Base-by-base conservation (phyloP, 805 yeast species). In the Barnettozyma populi region DNA sequence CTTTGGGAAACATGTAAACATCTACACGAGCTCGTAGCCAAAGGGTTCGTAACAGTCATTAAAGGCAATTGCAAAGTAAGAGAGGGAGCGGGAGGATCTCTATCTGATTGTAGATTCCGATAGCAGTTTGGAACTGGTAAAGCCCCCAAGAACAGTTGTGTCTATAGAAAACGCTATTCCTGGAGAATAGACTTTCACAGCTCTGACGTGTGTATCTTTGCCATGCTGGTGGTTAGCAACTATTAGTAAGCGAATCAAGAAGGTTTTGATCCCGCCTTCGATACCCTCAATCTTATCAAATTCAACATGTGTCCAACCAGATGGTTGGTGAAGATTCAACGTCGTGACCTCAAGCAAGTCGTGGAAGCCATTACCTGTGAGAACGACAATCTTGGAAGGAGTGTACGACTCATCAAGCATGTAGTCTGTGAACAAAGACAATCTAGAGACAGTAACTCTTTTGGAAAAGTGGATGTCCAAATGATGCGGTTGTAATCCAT, bases 171-270 rank as follows among this genome's bases (percentile, higher is more conserved):
- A 62, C 10, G 59, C 55, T 44, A 65, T 59, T 16, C 60, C 56
- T 6, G 75, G 75, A 8, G 78, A 68, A 64, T 80, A 70, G 57
- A 87, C 63, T 71, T 80, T 79, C 16, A 90, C 72, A 0, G 90
- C 84, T 41, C 99, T 67, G 10, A 94, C 70, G 63, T 90, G 98
- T 1, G 96, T 84, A 63, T 94, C 99, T 60, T 92, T 94, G 41
- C 99, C 99, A 60, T 88, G 90, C 61, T 90, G 97, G 57, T 89
- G 96, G 57, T 95, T 94, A 1, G 86, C 77, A 8, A 78, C 61
- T 6, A 89, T 72, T n/a, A 75, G 61, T 14, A 90, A 55, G 50
- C 86, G 76, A 11, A 89, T 66, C 52, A 82, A 68, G 56, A 81
- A 84, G 45, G 94, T 79, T 55, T 85, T 81, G 42, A 89, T 64